Percentiles rank a stretch among this genome's conserved stretches.
Conservation (phyloP, 2,329 filamentous ascomycete species). For the Elsinoe australis region DNA sequence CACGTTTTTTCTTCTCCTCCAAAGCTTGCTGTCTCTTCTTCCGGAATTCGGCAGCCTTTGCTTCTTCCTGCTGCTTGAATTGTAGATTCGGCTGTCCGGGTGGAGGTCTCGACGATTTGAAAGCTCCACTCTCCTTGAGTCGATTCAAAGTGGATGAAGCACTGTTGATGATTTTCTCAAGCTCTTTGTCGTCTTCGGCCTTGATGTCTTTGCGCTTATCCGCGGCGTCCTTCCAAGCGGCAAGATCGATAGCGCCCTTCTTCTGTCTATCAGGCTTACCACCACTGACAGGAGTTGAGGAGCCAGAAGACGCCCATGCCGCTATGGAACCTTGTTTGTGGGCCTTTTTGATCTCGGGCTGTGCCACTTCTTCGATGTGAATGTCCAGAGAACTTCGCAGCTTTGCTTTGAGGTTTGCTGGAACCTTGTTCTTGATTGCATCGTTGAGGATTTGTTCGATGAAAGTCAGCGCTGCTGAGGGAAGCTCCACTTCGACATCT, state of each 20-base stretch:
- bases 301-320: conserved; percentile 34
- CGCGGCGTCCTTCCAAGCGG: conserved; percentile 28
- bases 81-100: not conserved
- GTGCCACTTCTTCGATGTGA: conserved; percentile 34
- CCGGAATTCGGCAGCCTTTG: conserved; percentile 52
- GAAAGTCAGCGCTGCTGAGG: conserved; percentile 50
- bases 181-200: conserved; percentile 33
- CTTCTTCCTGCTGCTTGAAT: conserved; percentile 30
- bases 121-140: not conserved
- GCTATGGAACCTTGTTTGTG: conserved; percentile 36
- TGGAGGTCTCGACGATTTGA: not conserved
- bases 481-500: conserved; percentile 66
- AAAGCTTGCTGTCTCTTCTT: conserved; percentile 67
- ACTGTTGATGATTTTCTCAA: conserved; percentile 24
- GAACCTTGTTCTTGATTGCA: conserved; percentile 68
- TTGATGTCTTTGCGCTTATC: conserved; percentile 48
- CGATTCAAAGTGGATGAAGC: conserved; percentile 25
- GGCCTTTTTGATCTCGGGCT: conserved; percentile 23
- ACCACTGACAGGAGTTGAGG: conserved; percentile 22
- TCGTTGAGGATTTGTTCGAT: conserved; percentile 60
- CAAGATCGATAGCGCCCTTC: conserved; percentile 30
- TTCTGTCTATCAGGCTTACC: conserved; percentile 22
- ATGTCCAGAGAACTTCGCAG: conserved; percentile 56
- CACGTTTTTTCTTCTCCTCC: conserved; percentile 64
- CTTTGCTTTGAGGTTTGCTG: conserved; percentile 75